phyloP scores from a whole-genome alignment of 306 rosid genomes.

The Mimosa bimucronata region DNA sequence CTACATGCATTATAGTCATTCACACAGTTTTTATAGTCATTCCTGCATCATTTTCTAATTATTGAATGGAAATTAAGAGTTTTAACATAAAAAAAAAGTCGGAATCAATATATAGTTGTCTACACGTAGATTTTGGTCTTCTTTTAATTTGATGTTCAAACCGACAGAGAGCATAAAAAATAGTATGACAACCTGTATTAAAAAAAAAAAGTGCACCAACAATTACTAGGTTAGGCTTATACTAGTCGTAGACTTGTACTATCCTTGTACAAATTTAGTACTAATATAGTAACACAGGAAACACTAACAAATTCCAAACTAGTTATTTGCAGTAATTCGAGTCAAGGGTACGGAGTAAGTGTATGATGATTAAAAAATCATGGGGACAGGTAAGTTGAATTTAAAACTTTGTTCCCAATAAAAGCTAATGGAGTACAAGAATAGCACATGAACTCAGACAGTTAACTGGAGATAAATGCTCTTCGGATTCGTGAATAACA shows the following conservation, averaged over 20 bases:
- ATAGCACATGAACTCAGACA: background rate
- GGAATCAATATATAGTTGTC: background rate
- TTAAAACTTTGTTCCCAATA: background rate
- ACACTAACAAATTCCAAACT: background rate
- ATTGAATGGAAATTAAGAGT: background rate
- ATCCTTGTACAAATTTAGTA: background rate
- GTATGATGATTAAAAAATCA: background rate
- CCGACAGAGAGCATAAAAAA: background rate
- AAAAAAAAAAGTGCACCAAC: background rate
- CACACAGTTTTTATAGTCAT: background rate
- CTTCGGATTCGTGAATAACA: background rate
- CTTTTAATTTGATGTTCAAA: background rate
- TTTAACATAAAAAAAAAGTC: background rate
- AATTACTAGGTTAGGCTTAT: background rate
- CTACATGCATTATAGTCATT: background rate
- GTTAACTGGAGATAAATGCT: background rate
- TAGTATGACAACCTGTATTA: background rate
- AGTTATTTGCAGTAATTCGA: background rate
- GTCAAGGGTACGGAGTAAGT: background rate
- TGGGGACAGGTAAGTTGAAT: background rate
- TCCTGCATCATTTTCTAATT: background rate
- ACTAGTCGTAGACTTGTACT: background rate
- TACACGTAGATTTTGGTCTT: background rate
- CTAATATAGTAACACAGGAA: background rate
- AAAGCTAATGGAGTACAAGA: background rate